phyloP scores from a whole-genome alignment of 2,329 filamentous ascomycete species.

The Mariannaea sp. region DNA sequence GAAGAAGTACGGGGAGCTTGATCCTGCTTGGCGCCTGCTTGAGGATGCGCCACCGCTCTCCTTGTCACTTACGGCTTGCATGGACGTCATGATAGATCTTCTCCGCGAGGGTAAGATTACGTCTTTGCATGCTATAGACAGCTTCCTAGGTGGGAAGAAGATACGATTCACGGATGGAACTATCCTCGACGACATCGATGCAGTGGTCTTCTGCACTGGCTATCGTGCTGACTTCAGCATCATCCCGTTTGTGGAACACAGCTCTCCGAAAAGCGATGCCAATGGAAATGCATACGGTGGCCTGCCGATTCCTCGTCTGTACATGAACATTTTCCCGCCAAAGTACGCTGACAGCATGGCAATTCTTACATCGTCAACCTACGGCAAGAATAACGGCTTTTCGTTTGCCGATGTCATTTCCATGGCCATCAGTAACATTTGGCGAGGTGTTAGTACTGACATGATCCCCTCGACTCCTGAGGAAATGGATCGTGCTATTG shows the following conservation, averaged over 20 bases:
- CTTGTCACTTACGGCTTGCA: conserved; percentile 34
- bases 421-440: conserved; percentile 49
- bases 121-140: conserved; percentile 37
- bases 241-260: conserved; percentile 31
- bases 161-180: conserved; percentile 36
- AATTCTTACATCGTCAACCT: conserved; percentile 40
- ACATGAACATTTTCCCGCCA: conserved; percentile 48
- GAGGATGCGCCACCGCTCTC: conserved; percentile 33
- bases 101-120: conserved; percentile 36
- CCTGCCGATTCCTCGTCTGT: conserved; percentile 41
- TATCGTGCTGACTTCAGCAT: conserved; percentile 25
- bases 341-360: conserved; percentile 45
- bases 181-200: conserved; percentile 33
- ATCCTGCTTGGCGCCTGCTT: conserved; percentile 39
- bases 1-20: conserved; percentile 26
- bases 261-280: conserved; percentile 19
- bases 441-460: conserved; percentile 38
- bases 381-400: conserved; percentile 41
- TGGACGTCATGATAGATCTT: conserved; percentile 21
- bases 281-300: conserved; percentile 34
- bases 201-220: conserved; percentile 39
- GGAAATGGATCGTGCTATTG: conserved; percentile 39
- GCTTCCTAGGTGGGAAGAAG: conserved; percentile 30
- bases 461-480: conserved; percentile 33
- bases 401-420: conserved; percentile 43